Evolutionary conservation across 371 early-diverging fungal species (phyloP).

Genomic region (Encephalitozoon hellem): DNA sequence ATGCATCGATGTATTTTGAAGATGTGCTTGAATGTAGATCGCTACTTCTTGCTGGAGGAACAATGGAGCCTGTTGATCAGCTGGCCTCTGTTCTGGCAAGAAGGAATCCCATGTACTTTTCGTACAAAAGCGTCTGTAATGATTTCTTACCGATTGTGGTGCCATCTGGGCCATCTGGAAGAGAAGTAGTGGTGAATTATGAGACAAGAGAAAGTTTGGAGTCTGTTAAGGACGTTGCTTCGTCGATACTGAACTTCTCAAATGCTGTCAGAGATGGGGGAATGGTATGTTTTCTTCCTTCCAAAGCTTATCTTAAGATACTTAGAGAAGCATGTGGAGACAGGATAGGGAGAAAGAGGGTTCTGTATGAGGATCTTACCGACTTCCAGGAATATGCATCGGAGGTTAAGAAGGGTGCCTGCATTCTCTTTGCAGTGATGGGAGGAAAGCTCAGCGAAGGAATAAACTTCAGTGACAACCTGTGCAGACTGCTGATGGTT

Average conservation of each 20-base stretch:
- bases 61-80: slow-evolving; percentile 71
- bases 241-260: slow-evolving; percentile 23
- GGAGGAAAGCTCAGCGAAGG: slow-evolving; percentile 93
- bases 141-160: slow-evolving; percentile 65
- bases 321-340: slow-evolving; percentile 20
- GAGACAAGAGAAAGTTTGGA: slow-evolving; percentile 62
- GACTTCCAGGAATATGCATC: slow-evolving; percentile 26
- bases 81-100: slow-evolving; percentile 21
- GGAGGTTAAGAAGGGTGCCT: slow-evolving; percentile 46
- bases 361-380: slow-evolving; percentile 48
- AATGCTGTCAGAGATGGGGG: slow-evolving; percentile 50
- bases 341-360: not conserved
- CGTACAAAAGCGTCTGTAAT: not conserved
- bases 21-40: slow-evolving; percentile 71
- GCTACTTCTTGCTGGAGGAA: slow-evolving; percentile 82
- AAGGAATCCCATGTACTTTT: slow-evolving; percentile 3
- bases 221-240: slow-evolving; percentile 23
- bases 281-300: slow-evolving; percentile 59
- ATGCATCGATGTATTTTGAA: slow-evolving; percentile 72
- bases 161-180: slow-evolving; percentile 64
- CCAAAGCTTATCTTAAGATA: slow-evolving; percentile 51
- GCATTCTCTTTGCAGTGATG: slow-evolving; percentile 79
- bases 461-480: slow-evolving; percentile 68
- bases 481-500: slow-evolving; percentile 66
- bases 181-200: slow-evolving; percentile 66